Evolutionary conservation across 1,139 yeast species (phyloP), one percentile per base, ranked within the genome.

Genomic region (Yamadazyma trypodendri): DNA sequence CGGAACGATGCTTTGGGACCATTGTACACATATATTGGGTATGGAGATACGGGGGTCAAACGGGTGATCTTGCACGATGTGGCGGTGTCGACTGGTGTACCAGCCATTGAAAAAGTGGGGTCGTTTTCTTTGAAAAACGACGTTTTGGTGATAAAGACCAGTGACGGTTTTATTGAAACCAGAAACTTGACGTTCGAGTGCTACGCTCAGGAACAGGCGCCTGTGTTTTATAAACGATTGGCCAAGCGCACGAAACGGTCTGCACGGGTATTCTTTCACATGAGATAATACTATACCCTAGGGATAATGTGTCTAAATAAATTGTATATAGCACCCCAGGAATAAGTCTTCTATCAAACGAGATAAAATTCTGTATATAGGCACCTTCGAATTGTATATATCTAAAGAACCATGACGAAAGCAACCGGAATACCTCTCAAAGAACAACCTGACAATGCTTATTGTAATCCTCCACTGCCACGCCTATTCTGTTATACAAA

Each of bases 401-500:
- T n/a, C n/a, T n/a, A n/a, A n/a, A n/a, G n/a, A n/a, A n/a, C n/a
- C n/a, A n/a, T n/a, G n/a, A n/a, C n/a, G n/a, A n/a, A n/a, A n/a
- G n/a, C n/a, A n/a, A n/a, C n/a, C n/a, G n/a, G n/a, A n/a, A n/a
- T n/a, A n/a, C n/a, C n/a, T n/a, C n/a, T n/a, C n/a, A 71, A 45
- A 38, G 41, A 2, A 58, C 52, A 9, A 72, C 72, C 48, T 69
- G 77, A 45, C 77, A 73, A 38, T 69, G 75, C 63, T 81, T 80
- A 57, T 89, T 89, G 61, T 73, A 88, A 50, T 83, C 88, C 24
- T 72, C 75, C 11, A 88, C 97, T 1, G 97, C 97, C 42, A 84
- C 63, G 5, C 83, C 84, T 50, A 92, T 86, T 52, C 77, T 79
- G 46, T 70, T 75, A 66, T 88, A 89, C 45, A 92, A 62, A 59